Percentiles rank a stretch among this genome's conserved stretches.
phyloP scores from a whole-genome alignment of 2,329 filamentous ascomycete genomes.

The Aureobasidium sp. region DNA sequence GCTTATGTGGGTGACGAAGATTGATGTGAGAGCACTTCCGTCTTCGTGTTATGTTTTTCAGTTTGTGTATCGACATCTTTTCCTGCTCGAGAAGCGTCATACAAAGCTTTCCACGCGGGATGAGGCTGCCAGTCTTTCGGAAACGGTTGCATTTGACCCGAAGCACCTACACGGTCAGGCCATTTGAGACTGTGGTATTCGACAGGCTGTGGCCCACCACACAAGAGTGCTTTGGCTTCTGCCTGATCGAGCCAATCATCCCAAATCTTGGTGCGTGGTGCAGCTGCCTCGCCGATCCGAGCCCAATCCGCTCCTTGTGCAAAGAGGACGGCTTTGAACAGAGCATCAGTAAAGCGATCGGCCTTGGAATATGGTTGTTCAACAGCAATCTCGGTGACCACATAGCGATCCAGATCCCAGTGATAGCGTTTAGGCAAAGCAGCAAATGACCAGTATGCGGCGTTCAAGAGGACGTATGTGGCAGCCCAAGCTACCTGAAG shows the following conservation, averaged over 20 bases:
- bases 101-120: not conserved
- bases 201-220: not conserved
- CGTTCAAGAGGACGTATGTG: slow-evolving; percentile 44
- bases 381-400: slow-evolving; percentile 33
- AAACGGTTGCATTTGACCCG: not conserved
- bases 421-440: slow-evolving; percentile 41
- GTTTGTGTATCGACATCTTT: not conserved
- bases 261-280: slow-evolving; percentile 38
- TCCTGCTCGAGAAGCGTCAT: not conserved
- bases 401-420: slow-evolving; percentile 43
- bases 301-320: slow-evolving; percentile 41
- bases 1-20: not conserved
- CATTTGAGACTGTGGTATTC: not conserved
- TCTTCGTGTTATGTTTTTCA: not conserved
- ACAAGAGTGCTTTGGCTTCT: slow-evolving; percentile 22
- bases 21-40: no score
- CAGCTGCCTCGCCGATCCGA: slow-evolving; percentile 33
- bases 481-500: slow-evolving; percentile 45
- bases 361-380: slow-evolving; percentile 25
- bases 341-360: slow-evolving; percentile 41
- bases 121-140: not conserved
- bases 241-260: slow-evolving; percentile 36
- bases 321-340: slow-evolving; percentile 44
- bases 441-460: slow-evolving; percentile 46
- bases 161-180: not conserved